A percentile compares a stretch with the other conserved stretches of the same genome.
These are phyloP conservation scores for Metroxylon sagu DNA, from an alignment of 176 grass and related monocot species.

Conservation along the genomic window DNA sequence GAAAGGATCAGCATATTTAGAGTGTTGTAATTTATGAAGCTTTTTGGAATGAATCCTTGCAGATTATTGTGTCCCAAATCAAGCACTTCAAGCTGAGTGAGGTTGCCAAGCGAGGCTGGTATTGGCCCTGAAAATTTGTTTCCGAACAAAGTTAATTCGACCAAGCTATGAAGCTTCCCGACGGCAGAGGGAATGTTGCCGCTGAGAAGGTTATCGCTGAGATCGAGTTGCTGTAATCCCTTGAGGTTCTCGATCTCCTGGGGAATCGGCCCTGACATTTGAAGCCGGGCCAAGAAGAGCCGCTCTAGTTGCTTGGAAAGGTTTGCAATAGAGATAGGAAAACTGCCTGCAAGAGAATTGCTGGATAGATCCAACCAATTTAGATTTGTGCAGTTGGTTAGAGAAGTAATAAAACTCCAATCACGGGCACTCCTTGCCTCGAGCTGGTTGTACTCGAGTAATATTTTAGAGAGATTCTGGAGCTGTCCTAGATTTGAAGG, in stretches of 20 bases:
- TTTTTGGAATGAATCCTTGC: background rate
- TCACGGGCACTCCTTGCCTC: background rate
- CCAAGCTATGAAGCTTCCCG: background rate
- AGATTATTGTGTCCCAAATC: background rate
- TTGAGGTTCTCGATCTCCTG: too few species aligned
- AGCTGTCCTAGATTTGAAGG: background rate
- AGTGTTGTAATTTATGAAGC: too few species aligned
- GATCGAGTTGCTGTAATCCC: too few species aligned
- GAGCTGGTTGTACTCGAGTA: background rate
- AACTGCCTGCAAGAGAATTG: too few species aligned
- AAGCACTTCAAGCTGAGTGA: background rate
- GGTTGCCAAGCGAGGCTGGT: background rate
- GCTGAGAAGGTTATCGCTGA: background rate
- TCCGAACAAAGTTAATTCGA: background rate
- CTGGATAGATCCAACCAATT: background rate
- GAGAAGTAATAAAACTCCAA: slow-evolving; percentile 19
- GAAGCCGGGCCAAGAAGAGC: too few species aligned
- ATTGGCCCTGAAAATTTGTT: slow-evolving; percentile 3
- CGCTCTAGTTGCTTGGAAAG: too few species aligned
- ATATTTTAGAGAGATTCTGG: background rate
- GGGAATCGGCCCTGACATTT: too few species aligned
- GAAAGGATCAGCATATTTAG: too few species aligned
- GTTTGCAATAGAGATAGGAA: too few species aligned
- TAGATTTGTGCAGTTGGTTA: slow-evolving; percentile 11
- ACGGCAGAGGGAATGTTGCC: slow-evolving; percentile 1